phyloP scores from a whole-genome alignment of 2,329 filamentous ascomycete genomes.

The Arthroderma sp. region DNA sequence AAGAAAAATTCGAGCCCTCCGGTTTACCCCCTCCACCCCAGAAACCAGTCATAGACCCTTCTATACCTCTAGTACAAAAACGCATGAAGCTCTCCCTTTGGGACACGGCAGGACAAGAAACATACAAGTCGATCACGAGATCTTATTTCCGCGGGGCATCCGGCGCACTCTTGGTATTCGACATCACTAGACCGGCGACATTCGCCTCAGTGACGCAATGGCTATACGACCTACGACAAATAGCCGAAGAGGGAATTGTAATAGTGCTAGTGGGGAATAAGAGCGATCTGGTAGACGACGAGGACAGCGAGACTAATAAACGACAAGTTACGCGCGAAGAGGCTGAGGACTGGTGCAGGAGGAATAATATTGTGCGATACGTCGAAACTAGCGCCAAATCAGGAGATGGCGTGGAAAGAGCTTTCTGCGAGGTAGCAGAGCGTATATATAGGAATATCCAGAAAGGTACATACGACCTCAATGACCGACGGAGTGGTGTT shows the following conservation, averaged over 20 bases:
- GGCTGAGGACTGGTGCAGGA: slow-evolving; percentile 76
- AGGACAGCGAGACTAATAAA: slow-evolving; percentile 14
- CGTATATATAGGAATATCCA: slow-evolving; percentile 96
- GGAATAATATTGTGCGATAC: slow-evolving; percentile 80
- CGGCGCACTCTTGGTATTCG: slow-evolving; percentile 77
- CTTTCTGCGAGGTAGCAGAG: slow-evolving; percentile 86
- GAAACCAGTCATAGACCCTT: slow-evolving; percentile 18
- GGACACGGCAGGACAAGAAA: slow-evolving; percentile 95
- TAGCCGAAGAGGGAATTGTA: slow-evolving; percentile 90
- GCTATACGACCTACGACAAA: slow-evolving; percentile 85
- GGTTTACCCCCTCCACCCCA: slow-evolving; percentile 25
- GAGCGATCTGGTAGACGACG: slow-evolving; percentile 55
- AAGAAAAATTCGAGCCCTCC: slow-evolving; percentile 10
- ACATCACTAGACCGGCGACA: slow-evolving; percentile 73
- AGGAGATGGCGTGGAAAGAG: slow-evolving; percentile 83
- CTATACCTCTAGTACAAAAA: slow-evolving; percentile 36
- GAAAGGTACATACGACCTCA: slow-evolving; percentile 84
- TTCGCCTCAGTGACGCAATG: slow-evolving; percentile 84
- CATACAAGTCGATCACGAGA: slow-evolving; percentile 89
- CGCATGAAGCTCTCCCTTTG: slow-evolving; percentile 91
- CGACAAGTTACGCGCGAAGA: slow-evolving; percentile 67
- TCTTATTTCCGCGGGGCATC: slow-evolving; percentile 81
- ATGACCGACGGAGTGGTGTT: slow-evolving; percentile 82
- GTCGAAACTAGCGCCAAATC: slow-evolving; percentile 95
- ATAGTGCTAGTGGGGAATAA: slow-evolving; percentile 95